A percentile compares a stretch with the other conserved stretches of the same genome.
phyloP scores from a whole-genome alignment of 345 rosid species.

The Adansonia digitata region DNA sequence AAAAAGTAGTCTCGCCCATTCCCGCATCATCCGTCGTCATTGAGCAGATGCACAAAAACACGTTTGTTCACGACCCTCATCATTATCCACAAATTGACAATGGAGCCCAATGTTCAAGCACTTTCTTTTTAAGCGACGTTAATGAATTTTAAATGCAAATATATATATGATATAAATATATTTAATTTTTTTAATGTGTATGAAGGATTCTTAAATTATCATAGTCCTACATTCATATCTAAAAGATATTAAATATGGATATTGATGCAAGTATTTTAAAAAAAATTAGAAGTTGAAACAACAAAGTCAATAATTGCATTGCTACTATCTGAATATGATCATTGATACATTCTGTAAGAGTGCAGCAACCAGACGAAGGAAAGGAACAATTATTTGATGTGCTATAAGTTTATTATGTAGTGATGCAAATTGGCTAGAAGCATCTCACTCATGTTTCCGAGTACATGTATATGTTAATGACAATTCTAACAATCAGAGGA shows the following conservation, averaged over 20 bases:
- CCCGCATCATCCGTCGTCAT: slow-evolving; percentile 5
- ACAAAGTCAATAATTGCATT: too few species aligned
- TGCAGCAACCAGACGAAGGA: background rate
- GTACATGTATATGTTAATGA: slow-evolving; percentile 21
- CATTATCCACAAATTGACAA: background rate
- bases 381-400: background rate
- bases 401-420: background rate
- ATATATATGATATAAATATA: too few species aligned
- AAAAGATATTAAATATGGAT: too few species aligned
- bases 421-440: background rate
- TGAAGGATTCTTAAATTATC: too few species aligned
- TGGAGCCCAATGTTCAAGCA: background rate
- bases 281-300: too few species aligned
- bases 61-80: slow-evolving; percentile 4
- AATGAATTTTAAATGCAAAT: too few species aligned
- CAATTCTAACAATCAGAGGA: slow-evolving; percentile 38
- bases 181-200: too few species aligned
- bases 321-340: background rate
- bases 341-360: slow-evolving; percentile 6
- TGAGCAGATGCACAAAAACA: background rate
- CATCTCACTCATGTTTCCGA: slow-evolving; percentile 26
- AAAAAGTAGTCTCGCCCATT: background rate
- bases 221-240: too few species aligned
- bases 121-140: too few species aligned
- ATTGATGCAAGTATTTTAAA: too few species aligned